Percentiles rank a stretch among this genome's conserved stretches.
Conservation (phyloP, 1,284 basidiomycete species). For the Boletus sp. region DNA sequence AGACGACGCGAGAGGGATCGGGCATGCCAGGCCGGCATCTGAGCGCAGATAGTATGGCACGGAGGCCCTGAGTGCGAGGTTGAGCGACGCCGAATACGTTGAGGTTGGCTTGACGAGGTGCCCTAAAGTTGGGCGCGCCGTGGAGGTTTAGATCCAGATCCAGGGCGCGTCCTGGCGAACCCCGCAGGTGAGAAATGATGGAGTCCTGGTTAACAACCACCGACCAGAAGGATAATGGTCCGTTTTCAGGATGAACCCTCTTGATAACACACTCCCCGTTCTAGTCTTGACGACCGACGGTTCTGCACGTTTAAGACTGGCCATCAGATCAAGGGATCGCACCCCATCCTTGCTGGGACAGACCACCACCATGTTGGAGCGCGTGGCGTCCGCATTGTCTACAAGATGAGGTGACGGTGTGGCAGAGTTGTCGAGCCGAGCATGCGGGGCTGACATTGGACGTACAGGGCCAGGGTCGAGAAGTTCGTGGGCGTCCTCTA, state of each 20-base stretch:
- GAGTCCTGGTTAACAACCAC: slow-evolving; percentile 4
- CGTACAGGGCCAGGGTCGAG: background rate
- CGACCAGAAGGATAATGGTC: slow-evolving; percentile 85
- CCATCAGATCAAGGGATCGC: slow-evolving; percentile 52
- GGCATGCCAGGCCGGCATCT: slow-evolving; percentile 66
- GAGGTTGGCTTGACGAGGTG: slow-evolving; percentile 68
- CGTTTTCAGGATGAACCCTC: slow-evolving; percentile 93
- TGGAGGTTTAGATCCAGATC: slow-evolving; percentile 90
- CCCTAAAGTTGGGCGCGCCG: slow-evolving; percentile 95
- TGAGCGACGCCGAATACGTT: slow-evolving; percentile 95
- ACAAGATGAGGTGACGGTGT: slow-evolving; percentile 6
- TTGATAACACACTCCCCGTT: slow-evolving; percentile 81
- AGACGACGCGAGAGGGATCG: slow-evolving; percentile 70
- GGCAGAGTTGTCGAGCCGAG: slow-evolving; percentile 6
- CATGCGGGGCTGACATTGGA: slow-evolving; percentile 13
- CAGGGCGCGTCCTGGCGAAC: slow-evolving; percentile 68
- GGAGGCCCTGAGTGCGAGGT: slow-evolving; percentile 88
- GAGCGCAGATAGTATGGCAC: slow-evolving; percentile 87
- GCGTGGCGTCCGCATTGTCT: slow-evolving; percentile 5
- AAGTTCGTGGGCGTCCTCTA: background rate
- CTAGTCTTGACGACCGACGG: slow-evolving; percentile 83
- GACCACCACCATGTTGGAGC: background rate
- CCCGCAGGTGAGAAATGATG: slow-evolving; percentile 4
- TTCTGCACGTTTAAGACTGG: slow-evolving; percentile 57
- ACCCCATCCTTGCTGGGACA: slow-evolving; percentile 11